Percentiles rank a stretch among this genome's conserved stretches.
Evolutionary conservation across 352 stramenopile genomes (phyloP).

Genomic region (Globisporangium cylindrosporum): DNA sequence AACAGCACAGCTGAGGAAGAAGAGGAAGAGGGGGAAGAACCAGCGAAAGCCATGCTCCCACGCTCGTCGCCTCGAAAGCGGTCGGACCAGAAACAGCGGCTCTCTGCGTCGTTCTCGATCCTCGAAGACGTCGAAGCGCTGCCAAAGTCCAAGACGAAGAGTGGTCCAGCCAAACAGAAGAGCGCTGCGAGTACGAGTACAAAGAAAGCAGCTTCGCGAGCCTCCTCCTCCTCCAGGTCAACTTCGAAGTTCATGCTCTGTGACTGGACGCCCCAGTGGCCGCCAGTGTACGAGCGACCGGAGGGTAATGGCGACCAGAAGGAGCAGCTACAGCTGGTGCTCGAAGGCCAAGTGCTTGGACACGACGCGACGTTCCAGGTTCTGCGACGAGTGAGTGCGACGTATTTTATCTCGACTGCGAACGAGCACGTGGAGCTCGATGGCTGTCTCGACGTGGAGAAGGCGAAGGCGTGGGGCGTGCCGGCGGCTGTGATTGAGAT

Average conservation of each 20-base stretch:
- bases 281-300: constrained; percentile 15
- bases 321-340: constrained; percentile 26
- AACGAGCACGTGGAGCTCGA: constrained; percentile 39
- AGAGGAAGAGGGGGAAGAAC: not conserved
- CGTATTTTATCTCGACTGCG: constrained; percentile 41
- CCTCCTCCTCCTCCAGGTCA: not conserved
- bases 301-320: not conserved
- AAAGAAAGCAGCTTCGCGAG: not conserved
- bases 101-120: constrained; percentile 15
- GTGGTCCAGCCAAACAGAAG: not conserved
- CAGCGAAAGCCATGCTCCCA: not conserved
- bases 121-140: constrained; percentile 13
- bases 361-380: constrained; percentile 31
- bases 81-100: constrained; percentile 6
- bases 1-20: constrained; percentile 3
- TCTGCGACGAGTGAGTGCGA: constrained; percentile 33
- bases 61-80: constrained; percentile 5
- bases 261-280: constrained; percentile 33
- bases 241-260: constrained; percentile 16
- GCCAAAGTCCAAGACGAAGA: constrained; percentile 2
- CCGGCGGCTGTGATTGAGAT: constrained; percentile 43
- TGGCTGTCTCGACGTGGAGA: constrained; percentile 39
- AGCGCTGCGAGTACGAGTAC: too few relatives aligned
- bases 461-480: constrained; percentile 28
- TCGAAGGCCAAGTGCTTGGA: constrained; percentile 33